These are phyloP conservation scores for Coemansia pectinata DNA, from an alignment of 192 early-diverging fungal genomes.

Conservation along the genomic window DNA sequence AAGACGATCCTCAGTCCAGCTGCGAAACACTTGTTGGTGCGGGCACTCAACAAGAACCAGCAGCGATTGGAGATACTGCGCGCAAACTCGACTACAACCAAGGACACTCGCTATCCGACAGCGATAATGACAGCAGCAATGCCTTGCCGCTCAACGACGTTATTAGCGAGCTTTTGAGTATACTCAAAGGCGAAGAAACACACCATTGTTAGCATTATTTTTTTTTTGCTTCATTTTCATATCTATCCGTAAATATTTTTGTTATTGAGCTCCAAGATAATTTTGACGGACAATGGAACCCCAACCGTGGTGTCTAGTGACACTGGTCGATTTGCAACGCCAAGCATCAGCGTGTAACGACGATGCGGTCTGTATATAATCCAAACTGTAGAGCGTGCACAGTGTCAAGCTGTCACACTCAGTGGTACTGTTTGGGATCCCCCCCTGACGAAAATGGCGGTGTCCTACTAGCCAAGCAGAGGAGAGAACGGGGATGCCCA, in stretches of 20 bases:
- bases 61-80: not conserved
- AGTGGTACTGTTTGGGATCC: not conserved
- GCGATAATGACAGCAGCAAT: not conserved
- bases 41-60: conserved; percentile 1
- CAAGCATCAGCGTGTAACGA: not conserved
- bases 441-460: not conserved
- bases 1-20: not conserved
- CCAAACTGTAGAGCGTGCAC: not conserved
- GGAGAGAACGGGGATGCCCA: not conserved
- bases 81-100: not conserved
- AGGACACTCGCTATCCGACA: not conserved
- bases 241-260: conserved; percentile 1
- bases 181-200: conserved; percentile 20
- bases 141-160: not conserved
- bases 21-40: conserved; percentile 11
- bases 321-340: not conserved
- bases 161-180: conserved; percentile 16
- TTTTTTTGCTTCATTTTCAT: not conserved
- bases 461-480: not conserved
- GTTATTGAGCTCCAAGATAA: not conserved
- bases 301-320: not conserved
- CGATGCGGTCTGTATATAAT: not conserved
- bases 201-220: not conserved
- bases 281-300: not conserved
- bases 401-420: not conserved